Percentiles rank a stretch among this genome's conserved stretches.
Conservation (phyloP, 495 filamentous ascomycete species). For the Penicillium cinerascens region DNA sequence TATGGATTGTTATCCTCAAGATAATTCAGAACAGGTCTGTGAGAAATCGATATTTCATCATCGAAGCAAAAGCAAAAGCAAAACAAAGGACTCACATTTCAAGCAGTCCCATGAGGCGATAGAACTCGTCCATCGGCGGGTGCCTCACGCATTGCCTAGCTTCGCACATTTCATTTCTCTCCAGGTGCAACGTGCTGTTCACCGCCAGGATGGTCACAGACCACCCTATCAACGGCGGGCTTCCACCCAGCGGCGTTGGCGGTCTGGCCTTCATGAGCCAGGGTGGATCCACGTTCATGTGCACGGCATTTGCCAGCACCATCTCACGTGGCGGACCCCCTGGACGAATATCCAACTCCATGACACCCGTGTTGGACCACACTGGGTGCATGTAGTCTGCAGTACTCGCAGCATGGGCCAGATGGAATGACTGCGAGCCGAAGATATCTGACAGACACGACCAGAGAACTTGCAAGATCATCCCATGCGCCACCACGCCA, state of each 20-base stretch:
- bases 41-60: slow-evolving; percentile 53
- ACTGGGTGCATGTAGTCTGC: slow-evolving; percentile 18
- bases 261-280: not conserved
- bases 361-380: slow-evolving; percentile 63
- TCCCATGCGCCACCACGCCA: slow-evolving; percentile 72
- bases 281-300: not conserved
- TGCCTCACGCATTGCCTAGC: slow-evolving; percentile 65
- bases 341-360: slow-evolving; percentile 48
- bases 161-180: slow-evolving; percentile 53
- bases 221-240: slow-evolving; percentile 10
- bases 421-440: slow-evolving; percentile 35
- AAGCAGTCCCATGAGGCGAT: slow-evolving; percentile 2
- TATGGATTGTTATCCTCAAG: slow-evolving; percentile 41
- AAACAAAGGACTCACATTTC: not conserved
- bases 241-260: slow-evolving; percentile 1
- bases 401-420: slow-evolving; percentile 13
- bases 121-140: slow-evolving; percentile 67
- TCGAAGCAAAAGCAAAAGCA: slow-evolving; percentile 9
- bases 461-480: slow-evolving; percentile 67
- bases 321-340: not conserved
- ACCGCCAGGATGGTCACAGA: slow-evolving; percentile 18
- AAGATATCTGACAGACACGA: slow-evolving; percentile 54
- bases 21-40: slow-evolving; percentile 57
- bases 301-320: not conserved
- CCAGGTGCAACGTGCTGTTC: slow-evolving; percentile 60